A percentile compares a stretch with the other conserved stretches of the same genome.
Evolutionary conservation across 108 stramenopile genomes (phyloP).

Genomic region (Cafeteria roenbergensis): DNA sequence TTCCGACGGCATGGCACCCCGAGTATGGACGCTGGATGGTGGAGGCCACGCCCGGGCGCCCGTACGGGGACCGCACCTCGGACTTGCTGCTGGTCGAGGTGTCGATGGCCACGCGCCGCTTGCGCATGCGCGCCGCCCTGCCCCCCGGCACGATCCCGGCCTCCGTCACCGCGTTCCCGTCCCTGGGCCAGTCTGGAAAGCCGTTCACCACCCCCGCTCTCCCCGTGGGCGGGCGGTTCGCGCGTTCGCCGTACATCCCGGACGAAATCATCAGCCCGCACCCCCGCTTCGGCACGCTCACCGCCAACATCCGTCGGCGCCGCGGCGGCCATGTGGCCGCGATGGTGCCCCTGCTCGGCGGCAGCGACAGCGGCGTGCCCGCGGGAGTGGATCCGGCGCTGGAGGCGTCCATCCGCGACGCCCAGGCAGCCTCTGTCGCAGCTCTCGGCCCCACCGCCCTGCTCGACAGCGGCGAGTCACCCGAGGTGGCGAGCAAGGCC

Average conservation of each 20-base stretch:
- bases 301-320: conserved; percentile 79
- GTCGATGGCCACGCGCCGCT: conserved; percentile 89
- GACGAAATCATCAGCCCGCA: conserved; percentile 93
- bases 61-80: conserved; percentile 72
- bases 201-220: conserved; percentile 61
- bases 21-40: conserved; percentile 98
- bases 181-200: conserved; percentile 66
- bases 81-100: conserved; percentile 88
- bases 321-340: conserved; percentile 78
- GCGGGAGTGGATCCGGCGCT: too few relatives aligned
- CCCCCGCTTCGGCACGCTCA: conserved; percentile 88
- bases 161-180: conserved; percentile 67
- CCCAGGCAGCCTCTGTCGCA: too few relatives aligned
- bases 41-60: conserved; percentile 81
- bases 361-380: conserved; percentile 65
- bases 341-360: conserved; percentile 78
- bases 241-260: conserved; percentile 73
- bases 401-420: too few relatives aligned
- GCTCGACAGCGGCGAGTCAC: too few relatives aligned
- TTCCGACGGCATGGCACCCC: conserved; percentile 70
- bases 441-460: too few relatives aligned
- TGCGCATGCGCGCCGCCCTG: conserved; percentile 61
- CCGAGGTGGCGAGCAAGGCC: too few relatives aligned
- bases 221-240: conserved; percentile 62
- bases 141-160: conserved; percentile 71